These are phyloP conservation scores for Tricharina praecox DNA, from an alignment of 495 filamentous ascomycete genomes.

Conservation along the genomic window DNA sequence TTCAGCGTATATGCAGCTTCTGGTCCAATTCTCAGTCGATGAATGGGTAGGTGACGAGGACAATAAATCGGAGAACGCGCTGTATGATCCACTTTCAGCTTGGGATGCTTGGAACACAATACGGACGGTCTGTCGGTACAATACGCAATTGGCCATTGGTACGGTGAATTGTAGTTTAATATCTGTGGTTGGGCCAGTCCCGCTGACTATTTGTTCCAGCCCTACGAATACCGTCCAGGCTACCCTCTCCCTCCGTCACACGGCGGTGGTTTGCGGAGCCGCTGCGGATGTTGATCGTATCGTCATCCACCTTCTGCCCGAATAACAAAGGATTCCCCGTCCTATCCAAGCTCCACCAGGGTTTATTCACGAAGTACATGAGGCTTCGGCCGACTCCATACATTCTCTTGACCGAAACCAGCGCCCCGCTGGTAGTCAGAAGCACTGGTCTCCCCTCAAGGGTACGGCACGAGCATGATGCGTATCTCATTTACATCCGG, in stretches of 20 bases:
- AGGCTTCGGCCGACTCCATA: constrained; percentile 23
- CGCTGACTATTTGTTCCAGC: constrained; percentile 34
- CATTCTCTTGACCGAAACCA: constrained; percentile 23
- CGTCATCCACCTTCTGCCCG: constrained; percentile 47
- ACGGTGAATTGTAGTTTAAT: too few species aligned
- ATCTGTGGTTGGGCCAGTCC: too few species aligned
- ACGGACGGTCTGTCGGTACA: constrained; percentile 72
- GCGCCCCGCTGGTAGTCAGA: constrained; percentile 6
- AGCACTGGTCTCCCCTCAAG: constrained; percentile 7
- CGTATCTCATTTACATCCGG: constrained; percentile 64
- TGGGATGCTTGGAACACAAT: constrained; percentile 95
- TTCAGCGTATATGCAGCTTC: constrained; percentile 58
- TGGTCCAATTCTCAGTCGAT: constrained; percentile 69
- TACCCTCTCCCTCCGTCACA: constrained; percentile 57
- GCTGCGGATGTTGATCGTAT: constrained; percentile 58
- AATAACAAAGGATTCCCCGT: constrained; percentile 71
- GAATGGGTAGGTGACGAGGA: constrained; percentile 31
- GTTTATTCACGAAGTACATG: constrained; percentile 65
- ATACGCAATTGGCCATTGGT: constrained; percentile 69
- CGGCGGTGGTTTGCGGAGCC: constrained; percentile 92
- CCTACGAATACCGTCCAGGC: constrained; percentile 58
- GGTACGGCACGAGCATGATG: constrained; percentile 36
- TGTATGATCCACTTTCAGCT: constrained; percentile 28
- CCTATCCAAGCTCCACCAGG: constrained; percentile 63
- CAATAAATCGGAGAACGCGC: constrained; percentile 6